Percentiles rank a stretch among this genome's conserved stretches.
These are phyloP conservation scores for Hypoxylon rickii DNA, from an alignment of 495 filamentous ascomycete species.

Conservation along the genomic window DNA sequence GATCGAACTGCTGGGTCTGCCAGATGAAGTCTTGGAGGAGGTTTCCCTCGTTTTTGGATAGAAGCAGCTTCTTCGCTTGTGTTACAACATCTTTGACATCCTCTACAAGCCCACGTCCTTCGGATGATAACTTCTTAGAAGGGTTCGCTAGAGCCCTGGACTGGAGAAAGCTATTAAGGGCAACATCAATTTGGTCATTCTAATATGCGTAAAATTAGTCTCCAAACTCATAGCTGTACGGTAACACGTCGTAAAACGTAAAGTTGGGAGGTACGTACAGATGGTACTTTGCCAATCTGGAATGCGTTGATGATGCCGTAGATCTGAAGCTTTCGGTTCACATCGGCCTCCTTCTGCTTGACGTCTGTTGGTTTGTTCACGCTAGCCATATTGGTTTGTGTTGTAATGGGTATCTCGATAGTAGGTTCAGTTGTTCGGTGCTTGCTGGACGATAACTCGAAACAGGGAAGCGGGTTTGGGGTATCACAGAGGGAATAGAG, in stretches of 20 bases:
- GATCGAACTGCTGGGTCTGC: constrained; percentile 77
- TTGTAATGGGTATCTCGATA: constrained; percentile 12
- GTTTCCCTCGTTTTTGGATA: constrained; percentile 95
- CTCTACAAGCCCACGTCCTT: constrained; percentile 75
- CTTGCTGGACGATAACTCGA: constrained; percentile 1
- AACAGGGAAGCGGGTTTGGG: constrained; percentile 5
- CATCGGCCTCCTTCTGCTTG: constrained; percentile 66
- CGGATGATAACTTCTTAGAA: constrained; percentile 76
- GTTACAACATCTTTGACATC: constrained; percentile 85
- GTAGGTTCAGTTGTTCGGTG: background rate
- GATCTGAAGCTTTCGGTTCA: constrained; percentile 92
- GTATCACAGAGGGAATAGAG: constrained; percentile 16
- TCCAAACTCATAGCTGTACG: background rate
- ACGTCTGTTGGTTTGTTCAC: constrained; percentile 70
- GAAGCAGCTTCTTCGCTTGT: constrained; percentile 82
- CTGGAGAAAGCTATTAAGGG: constrained; percentile 79
- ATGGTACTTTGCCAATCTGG: constrained; percentile 86
- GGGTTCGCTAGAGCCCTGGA: constrained; percentile 70
- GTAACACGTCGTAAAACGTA: background rate
- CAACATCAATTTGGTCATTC: constrained; percentile 96
- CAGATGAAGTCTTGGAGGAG: constrained; percentile 96
- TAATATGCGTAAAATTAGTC: constrained; percentile 41
- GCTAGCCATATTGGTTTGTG: constrained; percentile 38
- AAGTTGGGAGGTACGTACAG: constrained; percentile 59
- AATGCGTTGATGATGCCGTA: constrained; percentile 93